These are phyloP conservation scores for Kwoniella pini DNA, from an alignment of 768 basidiomycete genomes.

Conservation along the genomic window DNA sequence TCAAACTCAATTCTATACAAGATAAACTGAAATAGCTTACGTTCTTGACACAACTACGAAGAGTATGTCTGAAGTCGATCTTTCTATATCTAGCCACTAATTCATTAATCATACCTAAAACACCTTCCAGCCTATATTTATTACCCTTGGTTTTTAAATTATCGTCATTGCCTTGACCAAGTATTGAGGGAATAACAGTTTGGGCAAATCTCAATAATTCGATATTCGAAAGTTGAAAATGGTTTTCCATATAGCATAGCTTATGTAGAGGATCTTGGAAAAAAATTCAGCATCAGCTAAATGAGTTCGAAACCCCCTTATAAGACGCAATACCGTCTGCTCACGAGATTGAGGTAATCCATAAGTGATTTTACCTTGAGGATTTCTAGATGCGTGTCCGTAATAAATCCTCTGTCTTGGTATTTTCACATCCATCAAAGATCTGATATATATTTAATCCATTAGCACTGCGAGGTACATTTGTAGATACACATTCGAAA, in stretches of 20 bases:
- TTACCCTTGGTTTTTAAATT: conserved; percentile 15
- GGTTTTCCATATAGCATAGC: conserved; percentile 24
- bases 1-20: no score
- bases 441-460: no score
- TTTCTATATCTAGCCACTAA: conserved; percentile 27
- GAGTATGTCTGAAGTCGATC: conserved; percentile 22
- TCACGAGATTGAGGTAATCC: conserved; percentile 42
- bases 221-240: conserved; percentile 59
- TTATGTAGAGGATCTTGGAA: conserved; percentile 66
- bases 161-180: conserved; percentile 7
- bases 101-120: conserved; percentile 33
- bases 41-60: neutral
- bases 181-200: conserved; percentile 65
- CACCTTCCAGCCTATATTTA: conserved; percentile 11
- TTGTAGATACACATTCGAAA: no score
- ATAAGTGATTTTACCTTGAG: conserved; percentile 8
- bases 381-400: conserved; percentile 25
- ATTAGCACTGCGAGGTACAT: no score
- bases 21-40: neutral
- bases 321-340: neutral
- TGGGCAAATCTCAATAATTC: conserved; percentile 62
- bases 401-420: conserved; percentile 49
- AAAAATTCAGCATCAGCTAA: neutral
- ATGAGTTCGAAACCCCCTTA: no score
- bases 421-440: conserved; percentile 38